Base-by-base conservation (phyloP, 805 yeast species). In the Starmerella stigmatis region DNA sequence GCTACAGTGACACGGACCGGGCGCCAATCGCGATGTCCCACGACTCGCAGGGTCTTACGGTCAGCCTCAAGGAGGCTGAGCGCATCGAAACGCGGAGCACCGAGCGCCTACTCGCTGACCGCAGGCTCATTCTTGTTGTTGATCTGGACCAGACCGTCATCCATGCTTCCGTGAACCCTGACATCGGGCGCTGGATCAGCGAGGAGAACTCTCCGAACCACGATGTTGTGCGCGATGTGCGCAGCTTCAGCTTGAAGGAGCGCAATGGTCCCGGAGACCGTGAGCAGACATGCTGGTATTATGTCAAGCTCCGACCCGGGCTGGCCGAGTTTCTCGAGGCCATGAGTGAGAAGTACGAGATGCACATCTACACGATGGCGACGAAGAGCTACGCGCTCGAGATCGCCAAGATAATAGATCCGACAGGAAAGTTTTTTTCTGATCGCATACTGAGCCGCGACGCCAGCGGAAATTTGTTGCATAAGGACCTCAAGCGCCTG, bases 351-450 rank as follows among this genome's bases (percentile, higher is more conserved):
- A 65, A 73, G 37, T 92, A 81, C 60, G 97, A 92, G 64, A 67
- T 92, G 70, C 98, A 92, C 60, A 84, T 92, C 31, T 92, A 92
- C 62, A 92, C 98, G 4, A 92, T 92, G 98, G 98, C 97, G 8
- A 92, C 98, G 4, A 70, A 95, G 53, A 79, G 89, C 23, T 92
- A 92, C 63, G 98, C 98, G 0, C 71, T 77, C 40, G 82, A 86
- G 21, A 84, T 92, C 51, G 94, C 97, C 26, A 76, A 78, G 47
- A 80, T 92, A 28, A 86, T 92, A 38, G 98, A 92, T 60, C 98
- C 98, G 0, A 76, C 74, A 15, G 94, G 94, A 1, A 69, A 71
- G 45, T 81, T 76, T 56, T 92, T 92, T 65, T 96, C 94, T 5
- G 96, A 88, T 60, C 68, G 98, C 45, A 88, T 92, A 6, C 70